Percentiles rank a stretch among this genome's conserved stretches.
Evolutionary conservation across 768 basidiomycete species (phyloP).

Genomic region (Asterophora lycoperdoides): DNA sequence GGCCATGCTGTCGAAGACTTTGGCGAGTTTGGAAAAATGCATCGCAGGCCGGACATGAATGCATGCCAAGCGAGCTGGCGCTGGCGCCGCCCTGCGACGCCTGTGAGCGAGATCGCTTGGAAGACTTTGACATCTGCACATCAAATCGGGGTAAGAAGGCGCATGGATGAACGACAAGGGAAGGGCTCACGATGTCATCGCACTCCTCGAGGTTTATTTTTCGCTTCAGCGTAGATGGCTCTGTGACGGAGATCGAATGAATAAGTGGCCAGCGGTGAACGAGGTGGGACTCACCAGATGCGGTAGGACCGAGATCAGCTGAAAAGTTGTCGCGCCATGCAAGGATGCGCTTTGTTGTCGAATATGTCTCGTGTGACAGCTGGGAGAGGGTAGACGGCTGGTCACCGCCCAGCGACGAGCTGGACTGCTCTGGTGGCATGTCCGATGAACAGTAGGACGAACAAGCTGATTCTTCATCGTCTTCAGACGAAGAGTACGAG

Average conservation of each 20-base stretch:
- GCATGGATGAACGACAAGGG: conserved; percentile 2
- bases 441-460: conserved; percentile 75
- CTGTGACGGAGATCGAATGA: conserved; percentile 17
- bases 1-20: conserved; percentile 59
- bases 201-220: conserved; percentile 48
- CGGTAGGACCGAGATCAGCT: conserved; percentile 35
- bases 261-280: conserved; percentile 1
- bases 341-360: conserved; percentile 60
- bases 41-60: conserved; percentile 76
- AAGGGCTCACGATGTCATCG: conserved; percentile 31
- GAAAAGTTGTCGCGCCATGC: conserved; percentile 64
- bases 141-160: conserved; percentile 9
- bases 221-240: conserved; percentile 40
- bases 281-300: conserved; percentile 34
- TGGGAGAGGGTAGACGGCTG: conserved; percentile 21
- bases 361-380: conserved; percentile 43
- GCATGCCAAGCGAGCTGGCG: conserved; percentile 40
- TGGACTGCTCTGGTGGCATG: conserved; percentile 33
- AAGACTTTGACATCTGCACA: conserved; percentile 45
- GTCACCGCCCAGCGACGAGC: conserved; percentile 16
- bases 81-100: conserved; percentile 30
- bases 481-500: conserved; percentile 31
- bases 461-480: conserved; percentile 45
- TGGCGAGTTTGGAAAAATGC: conserved; percentile 57
- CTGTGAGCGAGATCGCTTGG: conserved; percentile 53